A percentile compares a stretch with the other conserved stretches of the same genome.
Evolutionary conservation across 495 filamentous ascomycete species (phyloP).

Genomic region (Aspergillus sparsus): DNA sequence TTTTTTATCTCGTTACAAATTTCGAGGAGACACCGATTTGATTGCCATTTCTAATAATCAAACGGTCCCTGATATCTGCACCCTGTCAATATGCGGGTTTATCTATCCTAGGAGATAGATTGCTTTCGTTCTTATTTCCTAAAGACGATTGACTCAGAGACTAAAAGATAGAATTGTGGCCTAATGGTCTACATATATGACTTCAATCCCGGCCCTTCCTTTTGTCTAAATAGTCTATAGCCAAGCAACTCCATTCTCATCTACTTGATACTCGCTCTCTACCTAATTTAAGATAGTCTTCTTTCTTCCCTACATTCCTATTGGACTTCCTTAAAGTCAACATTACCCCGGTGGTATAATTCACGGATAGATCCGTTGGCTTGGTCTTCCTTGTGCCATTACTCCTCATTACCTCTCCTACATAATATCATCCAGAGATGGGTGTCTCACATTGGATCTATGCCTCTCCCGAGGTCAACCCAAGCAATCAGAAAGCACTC

Average conservation of each 20-base stretch:
- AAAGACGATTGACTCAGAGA: not conserved
- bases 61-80: constrained; percentile 8
- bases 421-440: constrained; percentile 18
- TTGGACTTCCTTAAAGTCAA: constrained; percentile 3
- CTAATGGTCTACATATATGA: constrained; percentile 12
- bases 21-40: constrained; percentile 16
- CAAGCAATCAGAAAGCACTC: constrained; percentile 75
- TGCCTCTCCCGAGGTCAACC: constrained; percentile 58
- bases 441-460: constrained; percentile 32
- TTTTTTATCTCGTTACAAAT: constrained; percentile 17
- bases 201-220: not conserved
- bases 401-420: not conserved
- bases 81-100: constrained; percentile 8
- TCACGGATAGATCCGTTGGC: constrained; percentile 11
- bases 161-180: not conserved
- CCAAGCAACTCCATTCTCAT: constrained; percentile 5
- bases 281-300: not conserved
- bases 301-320: constrained; percentile 3
- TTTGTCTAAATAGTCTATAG: constrained; percentile 3
- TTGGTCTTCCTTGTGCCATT: constrained; percentile 9
- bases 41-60: constrained; percentile 18
- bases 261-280: constrained; percentile 3
- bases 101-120: constrained; percentile 20
- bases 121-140: constrained; percentile 13
- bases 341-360: constrained; percentile 8